phyloP scores from a whole-genome alignment of 2,329 filamentous ascomycete genomes.

The Scedosporium apiospermum region DNA sequence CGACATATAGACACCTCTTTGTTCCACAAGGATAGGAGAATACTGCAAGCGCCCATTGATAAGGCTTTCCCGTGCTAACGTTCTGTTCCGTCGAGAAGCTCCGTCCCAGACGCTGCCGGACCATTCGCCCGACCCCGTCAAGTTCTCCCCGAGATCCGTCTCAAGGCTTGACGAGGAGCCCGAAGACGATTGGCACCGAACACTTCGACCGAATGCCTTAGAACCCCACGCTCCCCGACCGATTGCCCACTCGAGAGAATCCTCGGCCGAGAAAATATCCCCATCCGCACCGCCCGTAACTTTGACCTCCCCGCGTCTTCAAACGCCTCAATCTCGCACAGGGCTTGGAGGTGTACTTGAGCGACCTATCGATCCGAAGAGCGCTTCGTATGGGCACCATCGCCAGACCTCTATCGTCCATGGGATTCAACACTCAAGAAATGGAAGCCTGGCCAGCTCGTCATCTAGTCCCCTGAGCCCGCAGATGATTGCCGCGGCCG shows the following conservation, averaged over 20 bases:
- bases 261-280: slow-evolving; percentile 46
- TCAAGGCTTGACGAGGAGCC: slow-evolving; percentile 44
- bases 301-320: slow-evolving; percentile 28
- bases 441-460: slow-evolving; percentile 75
- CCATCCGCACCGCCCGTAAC: slow-evolving; percentile 16
- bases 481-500: slow-evolving; percentile 68
- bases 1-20: neutral
- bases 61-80: slow-evolving; percentile 6
- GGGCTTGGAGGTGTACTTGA: slow-evolving; percentile 35
- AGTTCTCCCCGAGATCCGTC: slow-evolving; percentile 40
- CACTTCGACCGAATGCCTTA: slow-evolving; percentile 35
- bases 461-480: slow-evolving; percentile 80
- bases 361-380: slow-evolving; percentile 46
- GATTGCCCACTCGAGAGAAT: slow-evolving; percentile 45
- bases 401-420: slow-evolving; percentile 95
- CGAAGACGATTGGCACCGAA: slow-evolving; percentile 40
- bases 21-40: slow-evolving; percentile 22
- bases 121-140: slow-evolving; percentile 40
- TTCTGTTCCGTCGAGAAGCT: slow-evolving; percentile 26
- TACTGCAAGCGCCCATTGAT: slow-evolving; percentile 1
- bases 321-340: slow-evolving; percentile 30
- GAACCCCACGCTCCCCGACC: slow-evolving; percentile 29
- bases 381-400: slow-evolving; percentile 68
- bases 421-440: slow-evolving; percentile 86
- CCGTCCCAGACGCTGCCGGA: slow-evolving; percentile 52